Evolutionary conservation across 2,329 filamentous ascomycete species (phyloP), one percentile per base, ranked within the genome.

Genomic region (Fusarium brachygibbosum): DNA sequence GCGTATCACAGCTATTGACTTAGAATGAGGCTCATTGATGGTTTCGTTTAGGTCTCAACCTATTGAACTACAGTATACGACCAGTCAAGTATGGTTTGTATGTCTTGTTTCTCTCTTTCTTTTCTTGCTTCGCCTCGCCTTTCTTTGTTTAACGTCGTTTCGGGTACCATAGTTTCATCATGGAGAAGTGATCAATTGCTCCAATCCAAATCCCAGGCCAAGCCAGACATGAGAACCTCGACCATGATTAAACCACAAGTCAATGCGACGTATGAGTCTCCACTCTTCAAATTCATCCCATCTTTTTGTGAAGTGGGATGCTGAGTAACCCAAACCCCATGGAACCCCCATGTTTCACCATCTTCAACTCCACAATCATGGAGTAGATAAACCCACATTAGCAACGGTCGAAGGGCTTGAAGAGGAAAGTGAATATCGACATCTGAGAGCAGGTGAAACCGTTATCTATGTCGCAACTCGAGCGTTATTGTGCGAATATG

Each of bases 321-420:
- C 46, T 35, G 46, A 37, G 9, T 28, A 3, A 28, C 21, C 23
- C 8, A 16, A 17, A 42, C 21, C 21, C 40, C 32, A 23, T 35
- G 34, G 17, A 50, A 32, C 21, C 46, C 46, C 46, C 46, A 50
- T 23, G 32, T 37, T 50, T 50, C 32, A 44, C 41, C 41, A 50
- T 37, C 12, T 10, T 34, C 21, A 16, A 50, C 46, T 50, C 46
- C 32, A 48, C 17, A 16, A 23, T 14, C 16, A 10, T 50, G 46
- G 21, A 35, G 46, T 7, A 50, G 21, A 16, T 44, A 9, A 11
- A 5, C 32, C 46, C 21, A 28, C 17, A 35, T 25, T 16, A 35
- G 6, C 12, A 37, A 19, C 46, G 32, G 46, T 32, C 46, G 37
- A 37, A 28, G 5, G 46, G 37, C 46, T 37, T 37, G 6, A 35